These are phyloP conservation scores for Nowakowskiella sp. DNA, from an alignment of 192 early-diverging fungal genomes.

Conservation along the genomic window DNA sequence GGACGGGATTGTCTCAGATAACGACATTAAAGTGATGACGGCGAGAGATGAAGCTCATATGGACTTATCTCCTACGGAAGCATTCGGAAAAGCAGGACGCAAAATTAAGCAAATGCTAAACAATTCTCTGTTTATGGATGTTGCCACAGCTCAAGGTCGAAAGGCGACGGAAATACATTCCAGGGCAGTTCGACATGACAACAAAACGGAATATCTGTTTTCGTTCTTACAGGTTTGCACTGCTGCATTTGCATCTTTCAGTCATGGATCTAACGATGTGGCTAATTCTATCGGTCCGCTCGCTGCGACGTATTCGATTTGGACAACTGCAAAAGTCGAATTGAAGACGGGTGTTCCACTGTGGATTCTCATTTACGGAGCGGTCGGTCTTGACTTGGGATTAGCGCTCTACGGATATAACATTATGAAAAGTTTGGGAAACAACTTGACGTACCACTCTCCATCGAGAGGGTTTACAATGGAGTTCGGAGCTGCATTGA, in stretches of 20 bases:
- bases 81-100: too few relatives aligned
- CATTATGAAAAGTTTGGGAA: slow-evolving; percentile 71
- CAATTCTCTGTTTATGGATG: slow-evolving; percentile 27
- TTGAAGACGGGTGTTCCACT: slow-evolving; percentile 56
- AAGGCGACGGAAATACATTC: slow-evolving; percentile 46
- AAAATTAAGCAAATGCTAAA: too few relatives aligned
- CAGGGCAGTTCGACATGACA: slow-evolving; percentile 59
- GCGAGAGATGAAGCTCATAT: too few relatives aligned
- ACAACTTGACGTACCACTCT: slow-evolving; percentile 75
- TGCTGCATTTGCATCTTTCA: slow-evolving; percentile 72
- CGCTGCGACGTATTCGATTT: slow-evolving; percentile 64
- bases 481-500: slow-evolving; percentile 67
- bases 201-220: slow-evolving; percentile 70
- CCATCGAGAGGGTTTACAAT: slow-evolving; percentile 76
- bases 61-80: too few relatives aligned
- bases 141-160: slow-evolving; percentile 24
- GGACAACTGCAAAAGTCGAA: slow-evolving; percentile 49
- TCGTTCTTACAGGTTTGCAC: slow-evolving; percentile 76
- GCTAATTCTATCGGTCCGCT: slow-evolving; percentile 78
- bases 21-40: too few relatives aligned
- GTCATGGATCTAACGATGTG: slow-evolving; percentile 81
- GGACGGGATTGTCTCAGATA: too few relatives aligned
- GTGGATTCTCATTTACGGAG: slow-evolving; percentile 70
- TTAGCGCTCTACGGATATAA: slow-evolving; percentile 66
- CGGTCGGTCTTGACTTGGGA: slow-evolving; percentile 67